Conservation (phyloP, 257 asterid species). For the Lithospermum erythrorhizon region DNA sequence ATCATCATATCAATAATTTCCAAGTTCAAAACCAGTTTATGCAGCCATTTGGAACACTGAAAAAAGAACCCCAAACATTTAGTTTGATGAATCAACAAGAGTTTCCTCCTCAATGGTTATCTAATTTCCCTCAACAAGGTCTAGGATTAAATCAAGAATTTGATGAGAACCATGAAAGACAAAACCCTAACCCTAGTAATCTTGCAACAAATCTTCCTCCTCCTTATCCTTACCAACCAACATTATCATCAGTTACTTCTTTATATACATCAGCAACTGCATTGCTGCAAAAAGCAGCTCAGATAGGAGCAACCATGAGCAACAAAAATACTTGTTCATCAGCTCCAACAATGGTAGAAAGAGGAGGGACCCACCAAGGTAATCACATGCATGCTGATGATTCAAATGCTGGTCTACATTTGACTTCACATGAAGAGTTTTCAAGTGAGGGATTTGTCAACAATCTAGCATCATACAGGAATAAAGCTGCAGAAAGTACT, state of each 20-base stretch:
- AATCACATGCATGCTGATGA: not conserved
- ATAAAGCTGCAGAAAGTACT: slow-evolving; percentile 26
- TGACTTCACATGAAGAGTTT: slow-evolving; percentile 34
- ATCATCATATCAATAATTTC: slow-evolving; percentile 2
- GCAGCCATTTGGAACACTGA: not conserved
- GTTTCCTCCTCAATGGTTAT: slow-evolving; percentile 1
- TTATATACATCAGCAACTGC: slow-evolving; percentile 16
- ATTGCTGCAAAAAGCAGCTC: slow-evolving; percentile 18
- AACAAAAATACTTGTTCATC: not conserved
- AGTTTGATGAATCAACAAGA: not conserved
- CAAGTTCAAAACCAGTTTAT: not conserved
- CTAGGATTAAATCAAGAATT: not conserved
- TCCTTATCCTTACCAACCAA: not conserved
- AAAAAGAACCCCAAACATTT: slow-evolving; percentile 1
- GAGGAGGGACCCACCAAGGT: slow-evolving; percentile 2
- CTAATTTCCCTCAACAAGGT: no score
- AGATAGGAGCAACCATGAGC: slow-evolving; percentile 19
- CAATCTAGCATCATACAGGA: slow-evolving; percentile 1
- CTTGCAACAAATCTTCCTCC: not conserved
- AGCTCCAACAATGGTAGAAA: not conserved
- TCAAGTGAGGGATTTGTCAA: slow-evolving; percentile 5
- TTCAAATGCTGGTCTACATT: slow-evolving; percentile 5
- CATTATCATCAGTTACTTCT: not conserved
- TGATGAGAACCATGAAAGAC: not conserved
- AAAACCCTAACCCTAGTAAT: slow-evolving; percentile 2